phyloP scores from a whole-genome alignment of 2,329 filamentous ascomycete species.

The Aureobasidium sp. region DNA sequence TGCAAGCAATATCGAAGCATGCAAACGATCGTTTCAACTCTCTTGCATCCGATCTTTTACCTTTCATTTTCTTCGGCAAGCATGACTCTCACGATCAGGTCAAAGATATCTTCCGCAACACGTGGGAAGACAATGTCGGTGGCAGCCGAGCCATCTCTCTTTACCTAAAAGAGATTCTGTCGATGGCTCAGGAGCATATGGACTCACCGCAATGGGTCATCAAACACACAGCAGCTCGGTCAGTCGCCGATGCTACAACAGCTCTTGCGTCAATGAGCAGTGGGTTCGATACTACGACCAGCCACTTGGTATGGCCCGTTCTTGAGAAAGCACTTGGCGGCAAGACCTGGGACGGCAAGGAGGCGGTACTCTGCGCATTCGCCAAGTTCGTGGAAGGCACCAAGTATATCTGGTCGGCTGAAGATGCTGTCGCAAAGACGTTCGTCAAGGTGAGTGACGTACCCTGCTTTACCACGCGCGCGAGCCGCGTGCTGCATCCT shows the following conservation, averaged over 20 bases:
- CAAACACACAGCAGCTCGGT: conserved; percentile 78
- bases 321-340: conserved; percentile 73
- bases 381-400: conserved; percentile 66
- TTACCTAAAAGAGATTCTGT: conserved; percentile 75
- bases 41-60: conserved; percentile 66
- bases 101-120: conserved; percentile 68
- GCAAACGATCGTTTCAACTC: conserved; percentile 81
- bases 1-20: conserved; percentile 74
- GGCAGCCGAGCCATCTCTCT: conserved; percentile 72
- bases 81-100: conserved; percentile 79
- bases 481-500: background rate
- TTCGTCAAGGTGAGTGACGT: conserved; percentile 52
- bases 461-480: background rate
- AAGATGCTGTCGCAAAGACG: conserved; percentile 50
- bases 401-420: conserved; percentile 50
- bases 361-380: conserved; percentile 71
- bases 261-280: conserved; percentile 48
- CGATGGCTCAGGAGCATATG: conserved; percentile 58
- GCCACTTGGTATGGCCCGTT: conserved; percentile 67
- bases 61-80: conserved; percentile 80
- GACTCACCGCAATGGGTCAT: conserved; percentile 81
- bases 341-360: conserved; percentile 91
- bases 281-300: conserved; percentile 48
- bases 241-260: conserved; percentile 64
- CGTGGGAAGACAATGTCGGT: conserved; percentile 87